Evolutionary conservation across 164 flowering plant genomes (phyloP).

Genomic region (Cinnamomum chago): DNA sequence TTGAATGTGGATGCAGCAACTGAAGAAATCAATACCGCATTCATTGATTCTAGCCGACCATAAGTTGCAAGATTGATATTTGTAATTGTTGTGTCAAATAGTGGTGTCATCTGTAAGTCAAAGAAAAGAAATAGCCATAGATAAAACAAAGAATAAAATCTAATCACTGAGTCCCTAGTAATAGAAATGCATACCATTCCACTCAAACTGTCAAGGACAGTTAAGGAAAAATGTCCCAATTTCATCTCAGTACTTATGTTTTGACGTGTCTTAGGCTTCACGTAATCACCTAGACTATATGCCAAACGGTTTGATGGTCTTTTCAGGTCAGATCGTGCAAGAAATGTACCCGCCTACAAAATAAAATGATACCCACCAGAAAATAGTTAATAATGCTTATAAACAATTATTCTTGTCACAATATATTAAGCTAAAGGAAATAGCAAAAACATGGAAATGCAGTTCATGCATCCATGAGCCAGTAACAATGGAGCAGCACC

Average conservation of each 20-base stretch:
- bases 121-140: constrained; percentile 1
- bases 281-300: constrained; percentile 68
- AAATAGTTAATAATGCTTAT: neutral
- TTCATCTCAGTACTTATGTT: constrained; percentile 87
- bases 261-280: constrained; percentile 80
- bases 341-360: constrained; percentile 87
- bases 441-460: neutral
- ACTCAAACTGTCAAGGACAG: constrained; percentile 78
- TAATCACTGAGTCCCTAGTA: neutral
- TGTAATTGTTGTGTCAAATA: constrained; percentile 78
- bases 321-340: constrained; percentile 85
- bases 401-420: too few species aligned
- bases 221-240: constrained; percentile 71
- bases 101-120: constrained; percentile 78
- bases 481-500: too few species aligned
- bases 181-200: constrained; percentile 70
- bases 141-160: neutral
- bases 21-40: constrained; percentile 86
- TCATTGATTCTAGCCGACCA: constrained; percentile 88
- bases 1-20: constrained; percentile 97
- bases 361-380: neutral
- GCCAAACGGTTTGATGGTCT: constrained; percentile 85
- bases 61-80: constrained; percentile 93
- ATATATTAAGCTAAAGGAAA: too few species aligned
- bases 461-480: neutral